phyloP scores from a whole-genome alignment of 495 filamentous ascomycete genomes.

The Aspergillus sparsus region DNA sequence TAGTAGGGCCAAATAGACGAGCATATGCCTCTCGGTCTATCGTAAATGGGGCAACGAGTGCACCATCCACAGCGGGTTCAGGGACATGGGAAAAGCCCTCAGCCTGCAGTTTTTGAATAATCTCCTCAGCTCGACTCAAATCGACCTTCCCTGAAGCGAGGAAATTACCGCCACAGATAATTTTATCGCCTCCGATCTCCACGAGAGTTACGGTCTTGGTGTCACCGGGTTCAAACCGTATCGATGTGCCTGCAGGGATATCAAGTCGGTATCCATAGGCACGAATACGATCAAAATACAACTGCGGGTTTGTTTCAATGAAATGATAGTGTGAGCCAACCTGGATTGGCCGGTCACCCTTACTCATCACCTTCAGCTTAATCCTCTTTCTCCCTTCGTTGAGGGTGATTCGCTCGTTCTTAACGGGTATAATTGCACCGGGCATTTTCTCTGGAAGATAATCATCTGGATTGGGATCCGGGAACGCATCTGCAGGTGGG shows the following conservation, averaged over 20 bases:
- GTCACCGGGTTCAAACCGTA: slow-evolving; percentile 95
- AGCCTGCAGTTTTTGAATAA: slow-evolving; percentile 62
- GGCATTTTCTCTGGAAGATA: slow-evolving; percentile 69
- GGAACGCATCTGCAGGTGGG: slow-evolving; percentile 66
- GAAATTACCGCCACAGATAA: slow-evolving; percentile 84
- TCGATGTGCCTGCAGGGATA: slow-evolving; percentile 87
- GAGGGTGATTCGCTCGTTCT: slow-evolving; percentile 61
- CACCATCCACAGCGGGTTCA: slow-evolving; percentile 58
- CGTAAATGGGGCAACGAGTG: slow-evolving; percentile 57
- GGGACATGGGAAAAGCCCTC: slow-evolving; percentile 78
- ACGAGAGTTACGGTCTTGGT: slow-evolving; percentile 90
- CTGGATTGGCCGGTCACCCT: slow-evolving; percentile 90
- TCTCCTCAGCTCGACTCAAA: slow-evolving; percentile 57
- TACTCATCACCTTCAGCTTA: slow-evolving; percentile 74
- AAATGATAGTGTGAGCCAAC: slow-evolving; percentile 97
- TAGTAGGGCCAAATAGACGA: slow-evolving; percentile 91
- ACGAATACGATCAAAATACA: slow-evolving; percentile 86
- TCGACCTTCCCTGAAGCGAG: slow-evolving; percentile 76
- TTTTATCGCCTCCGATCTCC: slow-evolving; percentile 78
- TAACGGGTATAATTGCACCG: slow-evolving; percentile 75
- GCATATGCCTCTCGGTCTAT: slow-evolving; percentile 79
- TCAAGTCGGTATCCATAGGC: slow-evolving; percentile 87
- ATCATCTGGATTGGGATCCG: slow-evolving; percentile 58
- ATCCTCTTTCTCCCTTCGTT: slow-evolving; percentile 77
- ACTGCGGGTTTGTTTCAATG: slow-evolving; percentile 85